A percentile compares a stretch with the other conserved stretches of the same genome.
These are phyloP conservation scores for Dendrobium catenatum DNA, from an alignment of 106 monocot genomes.

Conservation along the genomic window DNA sequence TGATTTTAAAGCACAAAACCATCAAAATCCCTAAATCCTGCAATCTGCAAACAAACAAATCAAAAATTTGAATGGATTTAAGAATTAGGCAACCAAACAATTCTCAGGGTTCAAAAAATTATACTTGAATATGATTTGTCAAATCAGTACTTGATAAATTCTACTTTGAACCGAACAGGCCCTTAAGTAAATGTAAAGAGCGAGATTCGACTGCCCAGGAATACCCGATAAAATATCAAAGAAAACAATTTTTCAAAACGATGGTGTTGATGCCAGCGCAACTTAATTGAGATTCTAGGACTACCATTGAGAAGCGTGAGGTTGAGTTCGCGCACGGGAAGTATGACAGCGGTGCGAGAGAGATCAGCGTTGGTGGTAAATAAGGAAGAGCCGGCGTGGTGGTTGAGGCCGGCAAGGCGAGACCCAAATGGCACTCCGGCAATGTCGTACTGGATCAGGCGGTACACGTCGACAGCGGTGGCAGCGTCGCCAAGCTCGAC, in stretches of 20 bases:
- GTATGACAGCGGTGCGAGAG: constrained; percentile 66
- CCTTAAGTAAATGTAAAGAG: too few species aligned
- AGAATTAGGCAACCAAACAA: too few species aligned
- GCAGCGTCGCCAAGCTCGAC: constrained; percentile 96
- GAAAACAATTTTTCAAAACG: not conserved
- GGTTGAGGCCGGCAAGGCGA: constrained; percentile 62
- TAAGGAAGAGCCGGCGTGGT: constrained; percentile 69
- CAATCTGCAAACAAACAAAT: too few species aligned
- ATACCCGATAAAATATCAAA: not conserved
- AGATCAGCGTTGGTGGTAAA: constrained; percentile 59
- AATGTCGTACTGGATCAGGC: constrained; percentile 94
- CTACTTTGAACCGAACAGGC: too few species aligned
- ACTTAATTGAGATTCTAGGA: not conserved
- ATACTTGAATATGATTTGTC: too few species aligned
- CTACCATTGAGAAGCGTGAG: constrained; percentile 68
- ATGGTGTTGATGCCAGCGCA: not conserved
- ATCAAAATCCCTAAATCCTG: too few species aligned
- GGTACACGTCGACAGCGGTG: constrained; percentile 89
- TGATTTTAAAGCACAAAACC: too few species aligned
- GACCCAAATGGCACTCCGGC: constrained; percentile 82
- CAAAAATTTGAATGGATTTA: too few species aligned
- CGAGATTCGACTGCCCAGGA: not conserved
- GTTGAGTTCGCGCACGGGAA: constrained; percentile 65
- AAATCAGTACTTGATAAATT: too few species aligned
- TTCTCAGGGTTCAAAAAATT: too few species aligned